phyloP scores from a whole-genome alignment of 305 asterid genomes.

The Ruellia speciosa region DNA sequence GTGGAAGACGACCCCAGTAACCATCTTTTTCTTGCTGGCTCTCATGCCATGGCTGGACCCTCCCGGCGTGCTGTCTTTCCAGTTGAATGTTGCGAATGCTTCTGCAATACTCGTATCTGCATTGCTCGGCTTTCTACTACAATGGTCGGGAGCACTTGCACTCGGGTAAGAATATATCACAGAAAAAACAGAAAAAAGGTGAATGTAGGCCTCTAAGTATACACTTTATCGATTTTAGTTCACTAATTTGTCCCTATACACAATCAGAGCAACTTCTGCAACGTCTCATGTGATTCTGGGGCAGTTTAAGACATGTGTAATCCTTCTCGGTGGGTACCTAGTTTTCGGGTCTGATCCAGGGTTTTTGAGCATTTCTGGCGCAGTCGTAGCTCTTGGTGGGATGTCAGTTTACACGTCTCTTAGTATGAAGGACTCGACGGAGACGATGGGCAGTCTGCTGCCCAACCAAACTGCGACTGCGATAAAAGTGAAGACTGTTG shows the following conservation, averaged over 20 bases:
- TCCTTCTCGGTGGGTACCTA: conserved; percentile 61
- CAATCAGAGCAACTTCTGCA: conserved; percentile 72
- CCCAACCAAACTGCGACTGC: conserved; percentile 44
- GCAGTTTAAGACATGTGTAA: conserved; percentile 79
- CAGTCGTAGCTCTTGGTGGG: conserved; percentile 59
- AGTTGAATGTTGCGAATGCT: conserved; percentile 43
- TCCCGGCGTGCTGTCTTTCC: conserved; percentile 61
- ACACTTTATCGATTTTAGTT: too few species aligned
- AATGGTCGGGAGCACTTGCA: conserved; percentile 93
- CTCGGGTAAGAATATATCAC: conserved; percentile 46
- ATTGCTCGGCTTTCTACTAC: conserved; percentile 73
- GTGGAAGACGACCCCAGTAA: conserved; percentile 89
- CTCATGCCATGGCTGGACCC: conserved; percentile 89
- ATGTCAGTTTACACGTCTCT: conserved; percentile 69
- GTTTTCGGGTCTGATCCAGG: conserved; percentile 82
- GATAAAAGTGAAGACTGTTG: conserved; percentile 29
- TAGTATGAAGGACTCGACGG: conserved; percentile 31
- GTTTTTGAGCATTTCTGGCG: conserved; percentile 51
- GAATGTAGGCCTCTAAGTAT: too few species aligned
- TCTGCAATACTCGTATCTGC: conserved; percentile 62
- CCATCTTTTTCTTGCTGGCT: conserved; percentile 59
- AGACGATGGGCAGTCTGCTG: conserved; percentile 34
- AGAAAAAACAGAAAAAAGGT: not conserved
- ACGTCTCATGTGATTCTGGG: conserved; percentile 77
- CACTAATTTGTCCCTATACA: too few species aligned